These are phyloP conservation scores for Pinus taeda DNA, from an alignment of 75 land plant genomes.

Conservation along the genomic window DNA sequence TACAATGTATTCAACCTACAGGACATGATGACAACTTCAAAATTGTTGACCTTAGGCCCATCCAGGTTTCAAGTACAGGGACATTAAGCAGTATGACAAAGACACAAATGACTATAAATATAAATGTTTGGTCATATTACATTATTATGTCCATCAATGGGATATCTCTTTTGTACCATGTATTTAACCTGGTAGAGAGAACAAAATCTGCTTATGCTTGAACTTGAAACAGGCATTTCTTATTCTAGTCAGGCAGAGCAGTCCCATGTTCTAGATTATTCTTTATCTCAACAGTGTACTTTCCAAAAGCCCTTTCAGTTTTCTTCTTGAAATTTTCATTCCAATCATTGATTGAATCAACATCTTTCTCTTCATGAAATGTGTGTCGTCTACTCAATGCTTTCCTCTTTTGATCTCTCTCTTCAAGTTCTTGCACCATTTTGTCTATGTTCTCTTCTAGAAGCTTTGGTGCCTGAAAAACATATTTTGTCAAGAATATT, in stretches of 20 bases:
- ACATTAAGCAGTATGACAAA: no score
- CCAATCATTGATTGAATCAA: conserved; percentile 97
- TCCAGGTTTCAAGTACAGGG: no score
- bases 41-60: no score
- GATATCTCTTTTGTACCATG: no score
- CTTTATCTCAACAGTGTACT: conserved; percentile 96
- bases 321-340: conserved; percentile 99
- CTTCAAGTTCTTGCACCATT: conserved; percentile 90
- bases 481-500: neutral
- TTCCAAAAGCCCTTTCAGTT: conserved; percentile 98
- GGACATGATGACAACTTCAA: no score
- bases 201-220: no score
- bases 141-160: no score
- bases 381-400: conserved; percentile 90
- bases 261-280: conserved; percentile 97
- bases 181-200: no score
- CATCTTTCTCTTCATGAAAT: conserved; percentile 93
- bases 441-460: conserved; percentile 81
- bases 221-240: no score
- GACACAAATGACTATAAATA: no score
- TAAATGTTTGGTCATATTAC: no score
- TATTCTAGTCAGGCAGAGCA: conserved; percentile 78
- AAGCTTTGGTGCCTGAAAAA: conserved; percentile 55
- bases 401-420: conserved; percentile 70
- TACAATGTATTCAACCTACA: no score